phyloP scores from a whole-genome alignment of 2,329 filamentous ascomycete species.

The Thielaviopsis ethacetica region DNA sequence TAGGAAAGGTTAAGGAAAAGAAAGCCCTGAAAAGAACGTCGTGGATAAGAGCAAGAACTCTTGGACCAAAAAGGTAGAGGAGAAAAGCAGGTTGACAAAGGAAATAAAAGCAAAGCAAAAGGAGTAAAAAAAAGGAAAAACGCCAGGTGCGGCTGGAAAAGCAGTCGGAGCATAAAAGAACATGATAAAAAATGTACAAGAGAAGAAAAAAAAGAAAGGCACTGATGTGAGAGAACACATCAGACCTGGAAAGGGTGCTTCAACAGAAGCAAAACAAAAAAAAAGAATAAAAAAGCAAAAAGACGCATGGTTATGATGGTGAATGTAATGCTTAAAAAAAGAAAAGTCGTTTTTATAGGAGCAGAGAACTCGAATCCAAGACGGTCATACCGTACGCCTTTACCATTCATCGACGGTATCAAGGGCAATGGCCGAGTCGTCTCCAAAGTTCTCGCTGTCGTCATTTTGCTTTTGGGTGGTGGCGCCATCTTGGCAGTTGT shows the following conservation, averaged over 20 bases:
- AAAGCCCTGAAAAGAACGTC: background rate
- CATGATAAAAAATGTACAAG: background rate
- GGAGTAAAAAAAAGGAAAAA: background rate
- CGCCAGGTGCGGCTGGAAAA: background rate
- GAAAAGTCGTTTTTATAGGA: background rate
- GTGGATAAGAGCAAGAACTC: background rate
- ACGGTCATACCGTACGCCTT: background rate
- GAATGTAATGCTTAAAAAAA: background rate
- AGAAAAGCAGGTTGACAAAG: background rate
- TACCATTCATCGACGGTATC: background rate
- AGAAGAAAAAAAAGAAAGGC: background rate
- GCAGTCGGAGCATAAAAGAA: background rate
- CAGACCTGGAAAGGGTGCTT: background rate
- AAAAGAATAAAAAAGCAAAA: background rate
- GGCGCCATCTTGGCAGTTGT: background rate
- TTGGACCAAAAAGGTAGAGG: background rate
- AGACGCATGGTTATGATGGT: background rate
- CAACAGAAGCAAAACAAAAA: background rate
- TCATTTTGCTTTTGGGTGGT: background rate
- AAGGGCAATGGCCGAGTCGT: background rate
- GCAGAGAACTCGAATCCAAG: background rate
- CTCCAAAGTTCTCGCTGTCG: background rate
- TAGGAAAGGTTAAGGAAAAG: background rate
- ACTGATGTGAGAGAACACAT: background rate
- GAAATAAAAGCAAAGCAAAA: background rate